Conservation (phyloP, 2,329 filamentous ascomycete genomes). For the Golovinomyces cichoracearum region DNA sequence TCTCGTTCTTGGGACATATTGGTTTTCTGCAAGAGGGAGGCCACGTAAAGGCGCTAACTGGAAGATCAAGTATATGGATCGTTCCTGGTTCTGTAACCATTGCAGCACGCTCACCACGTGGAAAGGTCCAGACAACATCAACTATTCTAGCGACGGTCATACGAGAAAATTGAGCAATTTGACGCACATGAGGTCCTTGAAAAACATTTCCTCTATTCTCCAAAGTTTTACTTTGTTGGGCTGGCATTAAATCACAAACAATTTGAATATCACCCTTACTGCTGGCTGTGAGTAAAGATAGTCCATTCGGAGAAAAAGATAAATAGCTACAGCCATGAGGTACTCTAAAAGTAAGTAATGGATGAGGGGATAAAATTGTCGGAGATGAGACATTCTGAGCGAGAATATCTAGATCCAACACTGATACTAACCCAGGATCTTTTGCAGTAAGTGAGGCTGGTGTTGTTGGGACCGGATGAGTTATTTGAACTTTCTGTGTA, state of each 20-base stretch:
- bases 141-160: constrained; percentile 80
- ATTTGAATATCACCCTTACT: constrained; percentile 63
- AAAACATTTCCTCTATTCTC: constrained; percentile 18
- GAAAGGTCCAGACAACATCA: constrained; percentile 67
- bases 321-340: constrained; percentile 56
- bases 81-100: constrained; percentile 90
- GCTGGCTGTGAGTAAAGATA: constrained; percentile 54
- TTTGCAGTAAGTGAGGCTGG: constrained; percentile 23
- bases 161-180: constrained; percentile 67
- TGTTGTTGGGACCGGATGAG: constrained; percentile 33
- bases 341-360: constrained; percentile 43
- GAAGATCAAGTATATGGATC: constrained; percentile 73
- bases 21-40: constrained; percentile 37
- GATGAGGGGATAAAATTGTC: constrained; percentile 20
- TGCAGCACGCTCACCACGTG: constrained; percentile 57
- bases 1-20: constrained; percentile 4
- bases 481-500: constrained; percentile 41
- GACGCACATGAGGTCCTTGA: constrained; percentile 38
- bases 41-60: constrained; percentile 61
- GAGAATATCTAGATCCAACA: constrained; percentile 43
- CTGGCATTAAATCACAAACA: constrained; percentile 52
- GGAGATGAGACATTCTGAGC: constrained; percentile 21
- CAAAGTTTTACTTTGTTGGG: constrained; percentile 36
- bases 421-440: constrained; percentile 49
- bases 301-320: constrained; percentile 48